Evolutionary conservation across 305 asterid genomes (phyloP).

Genomic region (Ruellia speciosa): DNA sequence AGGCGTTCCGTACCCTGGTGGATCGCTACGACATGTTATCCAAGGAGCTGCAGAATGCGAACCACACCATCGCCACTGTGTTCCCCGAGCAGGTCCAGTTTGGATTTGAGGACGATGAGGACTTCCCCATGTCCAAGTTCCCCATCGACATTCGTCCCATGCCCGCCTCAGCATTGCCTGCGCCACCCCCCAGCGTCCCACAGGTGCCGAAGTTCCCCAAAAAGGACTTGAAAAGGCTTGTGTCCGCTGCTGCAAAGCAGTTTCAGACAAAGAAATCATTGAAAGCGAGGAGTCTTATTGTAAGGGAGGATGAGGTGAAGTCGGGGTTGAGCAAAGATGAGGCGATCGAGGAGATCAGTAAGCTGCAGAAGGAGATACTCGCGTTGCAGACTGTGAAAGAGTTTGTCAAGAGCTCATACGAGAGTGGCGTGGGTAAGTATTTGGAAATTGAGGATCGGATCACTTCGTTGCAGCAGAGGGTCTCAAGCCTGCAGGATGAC

Average conservation of each 20-base stretch:
- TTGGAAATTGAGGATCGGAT: constrained; percentile 57
- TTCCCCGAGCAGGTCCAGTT: constrained; percentile 64
- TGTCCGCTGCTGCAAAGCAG: constrained; percentile 34
- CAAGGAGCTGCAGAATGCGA: constrained; percentile 56
- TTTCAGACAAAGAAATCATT: constrained; percentile 23
- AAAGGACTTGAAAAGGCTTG: constrained; percentile 31
- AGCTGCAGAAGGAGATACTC: constrained; percentile 68
- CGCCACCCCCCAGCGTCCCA: constrained; percentile 22
- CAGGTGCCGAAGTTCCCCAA: constrained; percentile 40
- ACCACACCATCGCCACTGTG: constrained; percentile 51
- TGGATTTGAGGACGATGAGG: constrained; percentile 39
- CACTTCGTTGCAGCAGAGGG: constrained; percentile 45
- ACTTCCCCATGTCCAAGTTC: constrained; percentile 16
- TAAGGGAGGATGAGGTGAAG: constrained; percentile 13
- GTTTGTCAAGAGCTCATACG: constrained; percentile 78
- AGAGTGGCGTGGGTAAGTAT: constrained; percentile 52
- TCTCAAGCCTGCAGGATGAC: constrained; percentile 49
- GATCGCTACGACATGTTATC: constrained; percentile 64
- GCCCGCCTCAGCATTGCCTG: neutral
- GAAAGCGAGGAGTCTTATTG: constrained; percentile 9
- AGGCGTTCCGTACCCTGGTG: constrained; percentile 48
- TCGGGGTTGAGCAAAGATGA: constrained; percentile 51
- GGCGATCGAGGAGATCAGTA: constrained; percentile 58
- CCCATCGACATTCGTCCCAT: neutral
- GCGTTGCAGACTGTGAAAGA: constrained; percentile 70